Conservation (phyloP, 2,329 filamentous ascomycete species). For the Colletotrichum sp. region DNA sequence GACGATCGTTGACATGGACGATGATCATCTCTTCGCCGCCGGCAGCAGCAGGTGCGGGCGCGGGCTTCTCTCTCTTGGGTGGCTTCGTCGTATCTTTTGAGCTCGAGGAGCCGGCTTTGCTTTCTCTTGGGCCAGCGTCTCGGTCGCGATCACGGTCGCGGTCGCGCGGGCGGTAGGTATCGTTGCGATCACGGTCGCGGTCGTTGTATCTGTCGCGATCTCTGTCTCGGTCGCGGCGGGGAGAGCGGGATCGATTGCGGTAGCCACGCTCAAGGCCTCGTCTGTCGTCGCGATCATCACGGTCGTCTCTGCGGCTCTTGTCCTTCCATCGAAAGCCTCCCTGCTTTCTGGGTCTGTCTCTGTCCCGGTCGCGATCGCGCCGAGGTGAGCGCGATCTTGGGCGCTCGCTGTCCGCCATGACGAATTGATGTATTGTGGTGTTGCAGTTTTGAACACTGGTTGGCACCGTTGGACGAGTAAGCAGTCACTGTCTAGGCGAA, state of each 20-base stretch:
- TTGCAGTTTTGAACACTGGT: fast-evolving
- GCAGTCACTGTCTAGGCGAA: too few species aligned
- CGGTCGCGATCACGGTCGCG: conserved; percentile 28
- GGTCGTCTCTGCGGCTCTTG: conserved; percentile 51
- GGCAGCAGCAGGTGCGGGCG: conserved; percentile 31
- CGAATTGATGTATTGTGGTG: not conserved
- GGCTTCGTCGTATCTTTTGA: conserved; percentile 29
- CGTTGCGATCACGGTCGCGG: conserved; percentile 39
- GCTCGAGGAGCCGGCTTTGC: conserved; percentile 30
- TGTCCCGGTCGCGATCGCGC: conserved; percentile 15
- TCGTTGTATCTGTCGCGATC: conserved; percentile 27
- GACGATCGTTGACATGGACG: conserved; percentile 91
- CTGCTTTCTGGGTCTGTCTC: conserved; percentile 14
- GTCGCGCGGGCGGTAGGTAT: conserved; percentile 35
- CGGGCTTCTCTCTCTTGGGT: conserved; percentile 36
- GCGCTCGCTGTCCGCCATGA: conserved; percentile 18
- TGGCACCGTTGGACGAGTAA: not conserved
- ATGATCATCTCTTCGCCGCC: conserved; percentile 84
- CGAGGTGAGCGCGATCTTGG: conserved; percentile 22
- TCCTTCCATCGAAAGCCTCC: conserved; percentile 64
- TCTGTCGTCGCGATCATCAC: conserved; percentile 38
- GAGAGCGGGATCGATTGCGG: conserved; percentile 46
- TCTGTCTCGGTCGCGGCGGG: conserved; percentile 30
- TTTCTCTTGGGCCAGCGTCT: conserved; percentile 26
- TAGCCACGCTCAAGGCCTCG: conserved; percentile 58